Evolutionary conservation across 306 rosid species (phyloP).

Genomic region (Vachellia pachyceras): DNA sequence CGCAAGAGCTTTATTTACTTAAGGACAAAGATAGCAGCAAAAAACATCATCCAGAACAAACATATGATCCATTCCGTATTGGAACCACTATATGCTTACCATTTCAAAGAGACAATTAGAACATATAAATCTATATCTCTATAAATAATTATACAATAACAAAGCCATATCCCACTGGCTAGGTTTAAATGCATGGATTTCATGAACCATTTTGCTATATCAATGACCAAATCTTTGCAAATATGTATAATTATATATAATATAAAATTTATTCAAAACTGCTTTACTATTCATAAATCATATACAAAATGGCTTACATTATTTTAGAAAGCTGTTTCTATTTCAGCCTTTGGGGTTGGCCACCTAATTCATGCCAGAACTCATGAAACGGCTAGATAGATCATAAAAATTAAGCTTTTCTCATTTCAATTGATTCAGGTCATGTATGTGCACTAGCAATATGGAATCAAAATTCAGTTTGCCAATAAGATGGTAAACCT

Average conservation of each 20-base stretch:
- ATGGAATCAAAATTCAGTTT: constrained; percentile 21
- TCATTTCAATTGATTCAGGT: constrained; percentile 22
- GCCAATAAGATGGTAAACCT: constrained; percentile 30
- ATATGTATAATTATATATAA: background rate
- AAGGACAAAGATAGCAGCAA: constrained; percentile 31
- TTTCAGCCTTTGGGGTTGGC: constrained; percentile 25
- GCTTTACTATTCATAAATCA: background rate
- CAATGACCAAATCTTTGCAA: no score
- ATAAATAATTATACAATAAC: background rate
- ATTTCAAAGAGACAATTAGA: constrained; percentile 19
- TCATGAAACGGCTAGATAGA: background rate
- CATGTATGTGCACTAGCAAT: constrained; percentile 25
- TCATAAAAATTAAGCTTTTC: constrained; percentile 5
- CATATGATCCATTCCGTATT: constrained; percentile 3
- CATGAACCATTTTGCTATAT: no score
- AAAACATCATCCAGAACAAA: constrained; percentile 4
- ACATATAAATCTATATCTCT: constrained; percentile 1
- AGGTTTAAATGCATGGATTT: no score
- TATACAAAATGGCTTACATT: background rate
- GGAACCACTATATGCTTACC: constrained; percentile 2
- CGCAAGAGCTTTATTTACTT: background rate
- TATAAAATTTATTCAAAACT: background rate
- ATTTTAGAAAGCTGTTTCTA: background rate
- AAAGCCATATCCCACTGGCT: no score
- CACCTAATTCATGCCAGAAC: constrained; percentile 20